Percentiles rank a stretch among this genome's conserved stretches.
Conservation (phyloP, 1,284 basidiomycete genomes). For the Ceratobasidium sp. region DNA sequence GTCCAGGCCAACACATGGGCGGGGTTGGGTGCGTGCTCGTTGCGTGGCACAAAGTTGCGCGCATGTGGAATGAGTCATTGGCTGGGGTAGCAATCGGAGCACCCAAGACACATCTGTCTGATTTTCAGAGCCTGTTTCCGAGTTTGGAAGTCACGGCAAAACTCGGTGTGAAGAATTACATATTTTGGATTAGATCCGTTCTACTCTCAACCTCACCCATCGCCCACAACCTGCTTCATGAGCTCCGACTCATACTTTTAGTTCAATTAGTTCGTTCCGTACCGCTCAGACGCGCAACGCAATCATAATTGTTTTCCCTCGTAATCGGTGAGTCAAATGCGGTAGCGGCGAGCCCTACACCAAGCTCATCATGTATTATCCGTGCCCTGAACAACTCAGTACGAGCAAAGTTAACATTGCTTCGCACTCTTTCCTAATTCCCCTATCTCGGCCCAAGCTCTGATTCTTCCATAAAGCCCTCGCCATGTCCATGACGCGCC, state of each 20-base stretch:
- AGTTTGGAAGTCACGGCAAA: constrained; percentile 28
- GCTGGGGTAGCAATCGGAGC: no score
- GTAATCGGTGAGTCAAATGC: constrained; percentile 14
- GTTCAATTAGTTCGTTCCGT: not conserved
- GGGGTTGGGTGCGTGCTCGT: no score
- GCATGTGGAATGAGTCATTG: no score
- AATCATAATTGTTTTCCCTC: not conserved
- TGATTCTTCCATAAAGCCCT: not conserved
- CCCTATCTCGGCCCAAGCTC: not conserved
- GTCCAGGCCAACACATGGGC: no score
- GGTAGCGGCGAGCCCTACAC: not conserved
- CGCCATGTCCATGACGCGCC: constrained; percentile 20
- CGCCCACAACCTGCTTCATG: constrained; percentile 12
- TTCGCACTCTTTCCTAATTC: constrained; percentile 30
- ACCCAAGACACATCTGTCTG: constrained; percentile 8
- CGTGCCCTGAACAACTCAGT: not conserved
- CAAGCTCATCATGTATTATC: constrained; percentile 21
- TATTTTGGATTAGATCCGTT: constrained; percentile 36
- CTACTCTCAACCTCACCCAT: constrained; percentile 24
- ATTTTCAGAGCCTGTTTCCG: constrained; percentile 29
- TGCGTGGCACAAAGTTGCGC: no score
- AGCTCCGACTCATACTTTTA: not conserved
- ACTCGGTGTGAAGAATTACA: constrained; percentile 35
- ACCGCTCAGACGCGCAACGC: constrained; percentile 5
- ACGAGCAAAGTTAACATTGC: not conserved